phyloP scores from a whole-genome alignment of 1,284 basidiomycete species.

The Termitomyces sp. region DNA sequence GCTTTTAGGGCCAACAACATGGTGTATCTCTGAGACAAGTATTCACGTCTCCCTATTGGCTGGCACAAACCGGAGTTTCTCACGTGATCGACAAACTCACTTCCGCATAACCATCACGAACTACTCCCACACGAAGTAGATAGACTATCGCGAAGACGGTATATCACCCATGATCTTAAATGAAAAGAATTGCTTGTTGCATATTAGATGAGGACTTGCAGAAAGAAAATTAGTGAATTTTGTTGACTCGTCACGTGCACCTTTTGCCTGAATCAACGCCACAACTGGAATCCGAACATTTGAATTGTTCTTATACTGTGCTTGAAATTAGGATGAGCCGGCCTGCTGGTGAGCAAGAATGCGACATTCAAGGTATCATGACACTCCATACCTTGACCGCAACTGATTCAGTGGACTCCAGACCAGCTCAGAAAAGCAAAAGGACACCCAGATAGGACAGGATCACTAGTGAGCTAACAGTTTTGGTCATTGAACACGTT shows the following conservation, averaged over 20 bases:
- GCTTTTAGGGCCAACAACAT: constrained; percentile 52
- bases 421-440: constrained; percentile 27
- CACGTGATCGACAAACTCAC: constrained; percentile 11
- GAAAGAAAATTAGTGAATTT: neutral
- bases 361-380: constrained; percentile 16
- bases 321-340: constrained; percentile 10
- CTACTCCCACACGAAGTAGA: neutral
- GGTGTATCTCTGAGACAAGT: constrained; percentile 15
- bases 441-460: constrained; percentile 26
- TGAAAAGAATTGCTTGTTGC: neutral
- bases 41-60: constrained; percentile 20
- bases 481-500: neutral
- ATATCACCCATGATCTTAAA: neutral
- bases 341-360: constrained; percentile 13
- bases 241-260: neutral
- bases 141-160: neutral
- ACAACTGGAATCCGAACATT: neutral
- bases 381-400: neutral
- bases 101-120: neutral
- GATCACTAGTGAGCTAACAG: constrained; percentile 21
- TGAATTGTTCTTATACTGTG: neutral
- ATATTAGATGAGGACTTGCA: neutral
- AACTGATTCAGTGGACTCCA: constrained; percentile 7
- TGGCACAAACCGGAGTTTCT: constrained; percentile 21
- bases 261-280: neutral